Evolutionary conservation across 2,329 filamentous ascomycete genomes (phyloP).

Genomic region (Ilyonectria sp.): DNA sequence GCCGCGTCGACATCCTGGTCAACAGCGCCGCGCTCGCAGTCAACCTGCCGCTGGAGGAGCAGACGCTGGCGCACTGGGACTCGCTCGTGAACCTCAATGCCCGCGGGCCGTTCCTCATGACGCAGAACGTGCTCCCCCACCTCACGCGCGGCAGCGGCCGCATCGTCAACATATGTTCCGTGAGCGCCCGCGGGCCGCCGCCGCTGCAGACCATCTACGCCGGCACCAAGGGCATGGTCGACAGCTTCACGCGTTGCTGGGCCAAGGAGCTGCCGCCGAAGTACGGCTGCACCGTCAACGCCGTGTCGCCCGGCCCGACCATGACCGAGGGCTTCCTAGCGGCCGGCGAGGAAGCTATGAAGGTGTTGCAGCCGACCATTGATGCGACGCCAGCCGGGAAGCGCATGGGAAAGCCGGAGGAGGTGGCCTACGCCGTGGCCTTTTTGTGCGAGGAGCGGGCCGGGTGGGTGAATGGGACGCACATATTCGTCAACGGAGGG

Average conservation of each 20-base stretch:
- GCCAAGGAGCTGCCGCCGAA: slow-evolving; percentile 53
- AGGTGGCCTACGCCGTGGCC: slow-evolving; percentile 63
- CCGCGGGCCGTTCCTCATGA: slow-evolving; percentile 59
- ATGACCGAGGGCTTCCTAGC: slow-evolving; percentile 55
- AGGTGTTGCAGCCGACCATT: slow-evolving; percentile 57
- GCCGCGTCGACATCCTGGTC: slow-evolving; percentile 57
- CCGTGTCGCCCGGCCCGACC: slow-evolving; percentile 45
- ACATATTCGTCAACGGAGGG: slow-evolving; percentile 49
- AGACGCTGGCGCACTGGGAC: slow-evolving; percentile 58
- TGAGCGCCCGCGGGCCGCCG: slow-evolving; percentile 51
- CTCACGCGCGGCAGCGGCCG: slow-evolving; percentile 53
- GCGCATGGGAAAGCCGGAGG: slow-evolving; percentile 59
- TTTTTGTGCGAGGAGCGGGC: slow-evolving; percentile 61
- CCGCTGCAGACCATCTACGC: slow-evolving; percentile 62
- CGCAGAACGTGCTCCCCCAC: slow-evolving; percentile 56
- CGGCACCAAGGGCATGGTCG: slow-evolving; percentile 65
- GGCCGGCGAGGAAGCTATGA: slow-evolving; percentile 51
- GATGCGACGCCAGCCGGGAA: slow-evolving; percentile 59
- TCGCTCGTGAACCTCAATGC: slow-evolving; percentile 58
- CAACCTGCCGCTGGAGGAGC: slow-evolving; percentile 56
- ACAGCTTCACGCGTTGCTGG: slow-evolving; percentile 62
- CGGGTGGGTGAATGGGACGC: slow-evolving; percentile 63
- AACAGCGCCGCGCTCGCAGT: slow-evolving; percentile 56
- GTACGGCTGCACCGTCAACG: slow-evolving; percentile 33
- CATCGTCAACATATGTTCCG: slow-evolving; percentile 61